Evolutionary conservation across 176 grass and related monocot species (phyloP), one percentile per base, ranked within the genome.

Genomic region (Musa schizocarpa): DNA sequence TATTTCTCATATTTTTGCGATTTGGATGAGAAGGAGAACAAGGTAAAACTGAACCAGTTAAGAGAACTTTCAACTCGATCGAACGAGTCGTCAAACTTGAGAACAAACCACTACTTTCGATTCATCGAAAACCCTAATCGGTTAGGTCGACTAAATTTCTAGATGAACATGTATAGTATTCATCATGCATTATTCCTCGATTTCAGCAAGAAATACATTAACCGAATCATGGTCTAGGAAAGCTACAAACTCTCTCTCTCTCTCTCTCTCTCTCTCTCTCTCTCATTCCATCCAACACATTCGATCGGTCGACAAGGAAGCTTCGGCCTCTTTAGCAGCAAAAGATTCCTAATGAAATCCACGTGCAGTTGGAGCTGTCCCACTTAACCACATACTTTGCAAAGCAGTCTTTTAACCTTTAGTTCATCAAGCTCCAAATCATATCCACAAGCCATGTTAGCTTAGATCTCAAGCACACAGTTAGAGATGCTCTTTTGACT

Each of bases 401-500:
- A 69, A 69, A 69, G 66, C 48, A 43, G 66, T 24, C 19, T 16
- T 69, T 69, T 69, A 69, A 19, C 66, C 48, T 69, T 69, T 69
- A 69, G 34, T 49, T 49, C 66, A 43, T 43, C 34, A 43, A 43
- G 34, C 34, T 27, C 66, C 2, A 69, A 17, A 69, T 69, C 13
- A 50, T 69, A 43, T 69, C 66, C 66, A 69, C 29, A 43, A 17
- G 17, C 34, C 29, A 69, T 69, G 66, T 69, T 69, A 69, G 66
- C 66, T 69, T 69, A 69, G 66, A 69, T 69, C 48, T 69, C 66
- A 69, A 69, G 66, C 66, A 69, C 66, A 12, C 25, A 50, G 29
- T 69, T 49, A 43, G 66, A 69, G 29, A 43, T 69, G 66, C 66
- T 69, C 29, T 69, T 69, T 69, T 11, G 66, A 69, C 29, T 50